Evolutionary conservation across 2,329 filamentous ascomycete genomes (phyloP).

Genomic region (Apiospora sp.): DNA sequence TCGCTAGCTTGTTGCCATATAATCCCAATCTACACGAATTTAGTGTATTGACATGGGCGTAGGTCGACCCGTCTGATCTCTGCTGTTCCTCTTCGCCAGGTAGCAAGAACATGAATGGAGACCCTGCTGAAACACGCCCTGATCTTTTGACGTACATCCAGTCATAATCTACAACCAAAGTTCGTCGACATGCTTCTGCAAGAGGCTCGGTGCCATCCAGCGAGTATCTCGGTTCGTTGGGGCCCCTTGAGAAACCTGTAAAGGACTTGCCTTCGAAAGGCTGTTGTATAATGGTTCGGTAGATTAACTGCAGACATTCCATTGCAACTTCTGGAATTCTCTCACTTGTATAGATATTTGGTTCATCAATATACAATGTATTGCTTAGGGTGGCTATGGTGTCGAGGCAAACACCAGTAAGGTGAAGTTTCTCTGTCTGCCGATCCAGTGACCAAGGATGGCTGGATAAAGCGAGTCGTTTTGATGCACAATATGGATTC

Average conservation of each 20-base stretch:
- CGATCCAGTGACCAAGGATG: neutral
- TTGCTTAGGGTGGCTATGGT: neutral
- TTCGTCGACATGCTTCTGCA: neutral
- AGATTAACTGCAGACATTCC: neutral
- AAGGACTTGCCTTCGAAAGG: neutral
- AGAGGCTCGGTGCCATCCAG: neutral
- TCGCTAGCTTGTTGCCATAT: neutral
- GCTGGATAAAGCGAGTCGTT: neutral
- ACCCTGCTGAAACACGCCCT: too few species aligned
- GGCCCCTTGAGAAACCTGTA: neutral
- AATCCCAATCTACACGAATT: neutral
- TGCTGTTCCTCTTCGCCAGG: neutral
- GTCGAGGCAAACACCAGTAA: neutral
- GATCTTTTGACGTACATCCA: too few species aligned
- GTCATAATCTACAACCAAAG: neutral
- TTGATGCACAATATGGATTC: neutral
- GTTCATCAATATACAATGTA: accelerated
- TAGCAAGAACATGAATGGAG: neutral
- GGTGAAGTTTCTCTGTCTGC: neutral
- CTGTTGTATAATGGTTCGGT: neutral
- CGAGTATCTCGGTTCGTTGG: neutral
- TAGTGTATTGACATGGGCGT: neutral
- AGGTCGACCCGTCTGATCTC: neutral
- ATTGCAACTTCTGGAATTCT: accelerated
- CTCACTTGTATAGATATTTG: too few species aligned